Base-by-base conservation (phyloP, 495 filamentous ascomycete species). In the Penicillium fimorum region DNA sequence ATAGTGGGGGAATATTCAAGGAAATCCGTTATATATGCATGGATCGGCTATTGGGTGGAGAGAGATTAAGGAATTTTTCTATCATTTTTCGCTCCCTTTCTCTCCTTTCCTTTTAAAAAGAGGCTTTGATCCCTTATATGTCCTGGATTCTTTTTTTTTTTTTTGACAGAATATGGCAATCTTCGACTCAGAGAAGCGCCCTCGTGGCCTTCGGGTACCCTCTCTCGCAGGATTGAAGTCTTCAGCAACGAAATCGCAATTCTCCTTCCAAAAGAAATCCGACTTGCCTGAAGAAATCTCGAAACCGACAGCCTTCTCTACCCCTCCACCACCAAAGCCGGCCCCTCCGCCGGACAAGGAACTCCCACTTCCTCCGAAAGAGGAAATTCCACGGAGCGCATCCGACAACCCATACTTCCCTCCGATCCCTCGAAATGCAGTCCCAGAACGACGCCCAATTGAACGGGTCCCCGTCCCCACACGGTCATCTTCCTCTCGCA, bases 131-230 rank as follows among this genome's bases (percentile, higher is more conserved):
- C 25, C 25, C 25, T 27, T 27, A n/a, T n/a, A n/a, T n/a, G n/a
- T n/a, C n/a, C n/a, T 25, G 25, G 25, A 25, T 2, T 25, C 5
- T 25, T 27, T 0, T 27, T 22, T 22, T 22, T 22, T 22, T 22
- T 22, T 22, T 22, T 22, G 22, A 27, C 6, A 27, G 2, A 27
- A 4, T 4, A 74, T 76, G 71, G 71, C 73, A 5, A 67, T 75
- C 42, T 66, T 73, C 51, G 74, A 77, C 43, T 68, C 72, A 15
- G 74, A 75, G 27, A 74, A 74, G 38, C 71, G 72, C 50, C 65
- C 72, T 10, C 67, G 67, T 0, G 74, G 74, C 29, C 61, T 77
- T 46, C 71, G 74, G 45, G 63, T 76, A 11, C 71, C 72, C 0
- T 75, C 73, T 12, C 63, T 73, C 13, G 67, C 71, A 42, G 65